phyloP scores from a whole-genome alignment of 345 rosid genomes.

The Adansonia digitata region DNA sequence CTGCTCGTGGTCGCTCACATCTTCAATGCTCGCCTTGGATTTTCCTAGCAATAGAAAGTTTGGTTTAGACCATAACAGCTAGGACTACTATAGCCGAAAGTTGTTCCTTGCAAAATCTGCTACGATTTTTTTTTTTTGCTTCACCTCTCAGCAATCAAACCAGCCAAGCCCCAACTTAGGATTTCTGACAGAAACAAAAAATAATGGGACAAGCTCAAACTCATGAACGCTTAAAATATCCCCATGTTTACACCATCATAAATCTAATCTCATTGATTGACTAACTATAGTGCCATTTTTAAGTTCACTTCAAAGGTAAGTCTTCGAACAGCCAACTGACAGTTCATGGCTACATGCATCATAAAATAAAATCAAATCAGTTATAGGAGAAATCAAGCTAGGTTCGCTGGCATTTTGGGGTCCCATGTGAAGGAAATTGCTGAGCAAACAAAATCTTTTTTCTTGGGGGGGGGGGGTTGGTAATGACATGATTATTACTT shows the following conservation, averaged over 20 bases:
- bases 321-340: not conserved
- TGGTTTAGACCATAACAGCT: not conserved
- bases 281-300: not conserved
- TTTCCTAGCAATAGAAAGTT: not conserved
- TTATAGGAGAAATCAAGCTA: not conserved
- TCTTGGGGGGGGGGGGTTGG: too few relatives aligned
- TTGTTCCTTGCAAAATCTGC: not conserved
- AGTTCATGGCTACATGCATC: not conserved
- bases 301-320: not conserved
- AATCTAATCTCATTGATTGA: not conserved
- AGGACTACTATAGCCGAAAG: not conserved
- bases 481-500: not conserved
- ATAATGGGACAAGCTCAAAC: not conserved
- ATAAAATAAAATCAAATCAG: not conserved
- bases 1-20: not conserved
- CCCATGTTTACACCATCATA: not conserved
- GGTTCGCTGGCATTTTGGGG: not conserved
- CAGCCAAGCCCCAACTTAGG: not conserved
- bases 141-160: not conserved
- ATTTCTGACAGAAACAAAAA: not conserved
- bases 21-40: constrained; percentile 1
- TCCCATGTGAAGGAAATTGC: not conserved
- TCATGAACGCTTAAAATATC: not conserved
- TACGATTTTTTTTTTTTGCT: not conserved
- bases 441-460: not conserved